Conservation (phyloP, 306 rosid genomes). For the Lotus japonicus region DNA sequence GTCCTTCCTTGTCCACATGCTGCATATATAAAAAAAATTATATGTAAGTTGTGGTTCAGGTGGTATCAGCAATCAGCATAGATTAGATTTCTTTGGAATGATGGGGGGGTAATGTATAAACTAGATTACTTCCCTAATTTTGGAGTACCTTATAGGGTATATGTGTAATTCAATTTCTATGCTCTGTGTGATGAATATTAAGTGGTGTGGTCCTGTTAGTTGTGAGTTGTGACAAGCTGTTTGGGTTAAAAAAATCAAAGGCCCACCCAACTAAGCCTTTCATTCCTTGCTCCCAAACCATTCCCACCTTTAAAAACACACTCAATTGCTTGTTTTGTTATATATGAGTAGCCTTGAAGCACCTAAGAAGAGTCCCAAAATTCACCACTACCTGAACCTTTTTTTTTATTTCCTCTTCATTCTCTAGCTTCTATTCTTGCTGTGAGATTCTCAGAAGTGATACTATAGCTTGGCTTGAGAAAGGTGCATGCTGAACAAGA, state of each 20-base stretch:
- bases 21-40: background rate
- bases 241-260: conserved; percentile 39
- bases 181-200: conserved; percentile 10
- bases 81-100: conserved; percentile 9
- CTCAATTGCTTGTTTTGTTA: conserved; percentile 39
- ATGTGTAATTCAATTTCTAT: conserved; percentile 11
- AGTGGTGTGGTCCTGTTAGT: conserved; percentile 52
- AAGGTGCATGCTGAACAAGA: conserved; percentile 78
- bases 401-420: background rate
- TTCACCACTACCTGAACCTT: conserved; percentile 27
- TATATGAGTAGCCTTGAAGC: conserved; percentile 36
- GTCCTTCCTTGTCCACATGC: background rate
- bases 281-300: conserved; percentile 27
- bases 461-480: background rate
- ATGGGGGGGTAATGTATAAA: background rate
- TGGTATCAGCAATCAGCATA: background rate
- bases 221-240: conserved; percentile 42
- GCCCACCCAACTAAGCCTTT: conserved; percentile 56
- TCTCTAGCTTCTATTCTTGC: conserved; percentile 3
- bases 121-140: conserved; percentile 5
- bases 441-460: background rate
- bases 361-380: conserved; percentile 28
- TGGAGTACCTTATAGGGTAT: conserved; percentile 14
- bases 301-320: conserved; percentile 33
- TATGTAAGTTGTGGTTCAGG: conserved; percentile 18